Evolutionary conservation across 768 basidiomycete genomes (phyloP), one percentile per base, ranked within the genome.

Genomic region (Russula emetica): DNA sequence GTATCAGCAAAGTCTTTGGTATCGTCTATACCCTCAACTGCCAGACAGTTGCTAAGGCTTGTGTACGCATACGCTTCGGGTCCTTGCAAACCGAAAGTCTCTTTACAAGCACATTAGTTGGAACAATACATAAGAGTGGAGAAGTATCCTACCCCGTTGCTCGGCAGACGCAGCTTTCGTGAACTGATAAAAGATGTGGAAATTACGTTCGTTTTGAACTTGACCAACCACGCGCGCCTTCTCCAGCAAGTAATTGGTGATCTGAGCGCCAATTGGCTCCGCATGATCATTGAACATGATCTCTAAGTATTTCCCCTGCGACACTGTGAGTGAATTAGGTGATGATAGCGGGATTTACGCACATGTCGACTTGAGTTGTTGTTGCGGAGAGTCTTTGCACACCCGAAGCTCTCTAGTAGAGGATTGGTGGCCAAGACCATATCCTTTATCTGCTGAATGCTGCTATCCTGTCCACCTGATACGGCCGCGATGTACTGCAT

Each of bases 401-500:
- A 98, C 34, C 97, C 97, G 69, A 99, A 99, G 75, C 93, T 96
- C 76, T 99, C 97, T 66, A 99, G 78, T 49, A 99, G 76, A 20
- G 97, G 97, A 74, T 99, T 99, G 9, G 97, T 98, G 11, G 97
- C 97, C 54, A 99, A 80, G 20, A 99, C 97, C 97, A 99, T 99
- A 73, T 98, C 95, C 78, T 98, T 98, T 74, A 98, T 94, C 75
- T 96, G 89, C 74, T 97, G 92, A 63, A 98, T 98, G 69, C 92
- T 93, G 71, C 83, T 88, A 71, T 92, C 91, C 67, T 85, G 85
- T 26, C 84, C 90, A 53, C 93, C 92, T 18, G 93, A 94, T 0
- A 98, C 97, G 11, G 92, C 97, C 18, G 97, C 97, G 69, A 99
- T 96, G 72, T 99, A 99, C 74, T 98, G 95, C 97, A 99, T 99